Base-by-base conservation (phyloP, 2,329 filamentous ascomycete species). In the Pseudocercospora fijiensis region DNA sequence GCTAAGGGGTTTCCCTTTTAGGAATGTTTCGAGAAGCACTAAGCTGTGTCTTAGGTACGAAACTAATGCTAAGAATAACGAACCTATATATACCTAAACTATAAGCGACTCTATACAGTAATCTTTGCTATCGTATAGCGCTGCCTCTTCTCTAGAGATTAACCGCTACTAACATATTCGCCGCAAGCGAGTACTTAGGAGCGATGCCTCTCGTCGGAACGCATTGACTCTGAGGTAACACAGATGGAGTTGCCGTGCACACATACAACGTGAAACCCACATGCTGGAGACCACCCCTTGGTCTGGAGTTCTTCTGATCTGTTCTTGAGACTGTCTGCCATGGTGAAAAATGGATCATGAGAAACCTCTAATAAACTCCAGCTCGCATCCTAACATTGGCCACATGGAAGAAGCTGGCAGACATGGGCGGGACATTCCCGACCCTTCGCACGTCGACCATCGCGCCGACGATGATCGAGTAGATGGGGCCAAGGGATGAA, bases 381-480 rank as follows among this genome's bases (percentile, higher is more conserved):
- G 24, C 24, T 37, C 33, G 13, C 13, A 37, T 37, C 58, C 43
- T 28, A 58, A 58, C 47, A 61, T 49, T 47, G 62, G 65, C 13
- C 66, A 64, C n/a, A 57, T 68, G 43, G 68, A 68, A 33, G 57
- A 49, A 52, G 60, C 59, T 18, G 13, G 56, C 51, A 30, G 28
- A 47, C 37, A 55, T 41, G 28, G 47, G n/a, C 47, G 57, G 37
- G 58, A 61, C 24, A 49, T 62, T 20, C 41, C 33, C 49, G 64
- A 68, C 27, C 61, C 56, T 5, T 57, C 45, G 2, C 63, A 66
- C 28, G 45, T 65, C 41, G 68, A 71, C 47, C 70, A 71, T 41
- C 67, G 70, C 28, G 69, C 37, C 2, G 59, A 64, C 37, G 70
- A 71, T 56, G 70, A 71, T 55, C 53, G 70, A 65, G 67, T 65